Base-by-base conservation (phyloP, 768 basidiomycete genomes). In the Tulasnella sp. region DNA sequence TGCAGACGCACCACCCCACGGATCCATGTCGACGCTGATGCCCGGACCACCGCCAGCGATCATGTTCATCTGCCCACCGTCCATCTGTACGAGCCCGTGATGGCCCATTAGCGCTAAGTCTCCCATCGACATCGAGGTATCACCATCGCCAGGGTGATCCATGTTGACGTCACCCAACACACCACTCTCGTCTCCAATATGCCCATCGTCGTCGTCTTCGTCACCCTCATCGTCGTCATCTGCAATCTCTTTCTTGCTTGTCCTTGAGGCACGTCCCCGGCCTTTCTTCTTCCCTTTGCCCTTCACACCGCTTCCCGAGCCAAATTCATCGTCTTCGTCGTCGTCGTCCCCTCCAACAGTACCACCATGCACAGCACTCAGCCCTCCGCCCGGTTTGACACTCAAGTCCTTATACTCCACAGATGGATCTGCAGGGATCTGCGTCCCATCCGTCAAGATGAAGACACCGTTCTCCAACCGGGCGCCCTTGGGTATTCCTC, bases 401-500 rank as follows among this genome's bases (percentile, higher is more conserved):
- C 45, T 56, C 17, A 59, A 26, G 21, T 59, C 58, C 15, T 34
- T 30, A 38, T 59, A 59, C 48, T 50, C 58, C 19, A 49, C 50
- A 26, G 34, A 38, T 24, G 58, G 58, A 32, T 59, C 58, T n/a
- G 58, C 58, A 32, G 58, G 58, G 32, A 59, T 49, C 43, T 59
- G 58, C 4, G 58, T 59, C 34, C 58, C 58, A 41, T 59, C 58
- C 32, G 58, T 47, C 24, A 59, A 17, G 23, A 59, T 59, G 30
- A 59, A 59, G 15, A 59, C 32, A 13, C 58, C 58, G 4, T 59
- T 47, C 4, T 49, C 58, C 19, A 59, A 23, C 32, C 58, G 26
- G 4, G 58, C 58, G 3, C 58, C 58, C 23, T 59, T 59, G 17
- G 58, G 58, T 19, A 59, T 59, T 32, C 58, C 58, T 29, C 58